Base-by-base conservation (phyloP, 345 rosid species). In the Anacardium occidentale region DNA sequence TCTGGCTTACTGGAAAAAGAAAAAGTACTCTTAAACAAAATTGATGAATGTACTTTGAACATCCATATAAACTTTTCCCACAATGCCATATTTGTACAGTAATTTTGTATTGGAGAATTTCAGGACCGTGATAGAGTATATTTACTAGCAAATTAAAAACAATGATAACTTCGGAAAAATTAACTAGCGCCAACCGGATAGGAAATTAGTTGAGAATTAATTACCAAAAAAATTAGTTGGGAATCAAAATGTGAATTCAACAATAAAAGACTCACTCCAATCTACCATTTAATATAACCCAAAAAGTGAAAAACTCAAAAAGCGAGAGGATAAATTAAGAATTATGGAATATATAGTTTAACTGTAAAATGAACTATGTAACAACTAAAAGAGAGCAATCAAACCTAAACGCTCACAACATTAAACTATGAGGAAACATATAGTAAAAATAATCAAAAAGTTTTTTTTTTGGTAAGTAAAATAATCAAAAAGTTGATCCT, bases 1-100 rank as follows among this genome's bases (percentile, higher is more conserved):
- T 95, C 99, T 8, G 92, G 87, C 75, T 84, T 91, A 52, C 99
- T 95, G 87, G 45, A 17, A 48, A 53, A 75, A 56, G 34, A 29
- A 69, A 54, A 18, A 18, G 8, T 6, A 62, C 8, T n/a, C 55
- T 62, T 42, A 75, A 65, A 32, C 52, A 54, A 61, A 37, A 14
- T 73, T 26, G 34, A 44, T 52, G n/a, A 12, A 47, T 66, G 20
- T 29, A 67, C 29, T 34, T 7, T 59, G 47, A 71, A 45, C 11
- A 26, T 64, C 62, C 37, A 17, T 62, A 54, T 34, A 7, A 76
- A 70, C 48, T 22, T 13, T 51, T 26, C 42, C 55, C 48, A 74
- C 40, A 17, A 17, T 15, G 3, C 25, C 45, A 26, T 12, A 48
- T n/a, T 55, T 47, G 21, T 6, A 48, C 26, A 13, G 69, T 24